Evolutionary conservation across 1,284 basidiomycete species (phyloP).

Genomic region (Moesziomyces antarcticus): DNA sequence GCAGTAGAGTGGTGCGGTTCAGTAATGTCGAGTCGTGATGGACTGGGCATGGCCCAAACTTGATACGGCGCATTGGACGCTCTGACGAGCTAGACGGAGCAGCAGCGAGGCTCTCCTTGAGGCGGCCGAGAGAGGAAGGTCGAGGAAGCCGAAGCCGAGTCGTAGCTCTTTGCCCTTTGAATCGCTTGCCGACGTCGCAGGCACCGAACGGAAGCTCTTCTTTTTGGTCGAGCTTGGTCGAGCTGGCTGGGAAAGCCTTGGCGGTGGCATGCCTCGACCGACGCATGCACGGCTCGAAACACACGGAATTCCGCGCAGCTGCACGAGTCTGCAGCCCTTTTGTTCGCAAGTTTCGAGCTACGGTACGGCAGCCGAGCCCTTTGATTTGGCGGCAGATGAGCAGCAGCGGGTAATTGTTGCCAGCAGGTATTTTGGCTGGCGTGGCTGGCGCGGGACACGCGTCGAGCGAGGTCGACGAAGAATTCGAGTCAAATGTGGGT

Average conservation of each 20-base stretch:
- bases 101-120: neutral
- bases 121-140: neutral
- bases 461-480: neutral
- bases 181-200: no score
- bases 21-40: neutral
- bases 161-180: no score
- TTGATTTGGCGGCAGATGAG: neutral
- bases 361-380: neutral
- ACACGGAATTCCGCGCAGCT: neutral
- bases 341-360: neutral
- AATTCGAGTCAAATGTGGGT: neutral
- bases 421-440: neutral
- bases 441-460: neutral
- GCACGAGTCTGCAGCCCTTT: neutral
- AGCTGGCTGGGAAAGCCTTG: neutral
- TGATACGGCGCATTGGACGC: no score
- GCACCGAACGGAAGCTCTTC: no score
- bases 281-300: neutral
- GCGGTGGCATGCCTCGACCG: neutral
- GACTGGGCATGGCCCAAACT: no score
- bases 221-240: neutral
- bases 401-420: neutral
- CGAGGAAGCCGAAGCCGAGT: neutral
- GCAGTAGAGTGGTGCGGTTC: neutral
- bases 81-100: neutral